Percentiles rank a stretch among this genome's conserved stretches.
Evolutionary conservation across 148 eudicot genomes (phyloP).

Genomic region (Hydrangea macrophylla): DNA sequence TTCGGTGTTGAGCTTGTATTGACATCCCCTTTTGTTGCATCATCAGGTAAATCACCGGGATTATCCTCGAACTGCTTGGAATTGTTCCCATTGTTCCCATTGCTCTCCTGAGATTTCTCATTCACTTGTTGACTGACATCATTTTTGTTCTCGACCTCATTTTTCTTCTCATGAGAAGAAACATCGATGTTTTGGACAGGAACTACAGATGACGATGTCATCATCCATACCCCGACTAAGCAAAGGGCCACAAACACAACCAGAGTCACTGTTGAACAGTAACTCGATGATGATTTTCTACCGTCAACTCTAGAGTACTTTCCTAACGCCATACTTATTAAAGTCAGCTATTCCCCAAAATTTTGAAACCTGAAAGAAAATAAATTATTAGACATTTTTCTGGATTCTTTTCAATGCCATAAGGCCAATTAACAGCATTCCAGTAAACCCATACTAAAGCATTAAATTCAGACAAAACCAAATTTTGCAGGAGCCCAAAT

Average conservation of each 20-base stretch:
- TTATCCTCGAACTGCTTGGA: constrained; percentile 70
- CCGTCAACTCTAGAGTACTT: constrained; percentile 70
- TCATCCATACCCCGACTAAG: constrained; percentile 82
- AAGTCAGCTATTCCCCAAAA: constrained; percentile 9
- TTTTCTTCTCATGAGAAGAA: constrained; percentile 39
- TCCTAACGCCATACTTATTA: constrained; percentile 52
- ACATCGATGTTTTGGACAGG: constrained; percentile 50
- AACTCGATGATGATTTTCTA: constrained; percentile 51
- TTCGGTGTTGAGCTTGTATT: constrained; percentile 25
- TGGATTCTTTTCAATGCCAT: not conserved
- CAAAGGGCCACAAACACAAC: constrained; percentile 71
- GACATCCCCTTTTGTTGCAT: constrained; percentile 64
- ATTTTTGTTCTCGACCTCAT: constrained; percentile 50
- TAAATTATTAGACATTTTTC: constrained; percentile 1
- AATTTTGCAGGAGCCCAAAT: too few relatives aligned
- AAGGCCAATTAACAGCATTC: too few relatives aligned
- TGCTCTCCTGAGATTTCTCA: not conserved
- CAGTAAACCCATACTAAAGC: not conserved
- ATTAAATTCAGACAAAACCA: not conserved
- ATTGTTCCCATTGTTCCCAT: constrained; percentile 28
- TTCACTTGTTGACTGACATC: too few relatives aligned
- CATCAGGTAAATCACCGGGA: constrained; percentile 71
- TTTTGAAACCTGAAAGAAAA: constrained; percentile 28
- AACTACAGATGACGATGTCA: constrained; percentile 59
- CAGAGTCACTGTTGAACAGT: constrained; percentile 58